These are phyloP conservation scores for Petunia axillaris DNA, from an alignment of 257 asterid genomes.

Conservation along the genomic window DNA sequence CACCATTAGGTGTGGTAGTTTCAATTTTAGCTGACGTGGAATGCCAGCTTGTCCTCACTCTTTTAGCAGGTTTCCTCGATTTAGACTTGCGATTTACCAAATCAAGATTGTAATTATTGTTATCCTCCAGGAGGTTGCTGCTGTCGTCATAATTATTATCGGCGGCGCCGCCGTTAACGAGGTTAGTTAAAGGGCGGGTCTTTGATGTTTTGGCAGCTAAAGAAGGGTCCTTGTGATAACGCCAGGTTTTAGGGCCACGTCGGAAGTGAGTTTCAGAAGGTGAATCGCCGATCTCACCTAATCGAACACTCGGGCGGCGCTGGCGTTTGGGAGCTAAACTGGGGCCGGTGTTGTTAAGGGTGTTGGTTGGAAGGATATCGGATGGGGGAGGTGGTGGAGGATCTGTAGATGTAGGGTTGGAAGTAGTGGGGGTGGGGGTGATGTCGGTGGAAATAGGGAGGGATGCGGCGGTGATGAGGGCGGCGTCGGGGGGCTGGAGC, in stretches of 20 bases:
- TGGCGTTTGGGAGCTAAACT: constrained; percentile 80
- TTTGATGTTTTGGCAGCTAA: constrained; percentile 75
- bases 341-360: constrained; percentile 37
- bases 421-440: constrained; percentile 28
- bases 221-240: constrained; percentile 79
- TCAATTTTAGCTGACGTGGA: constrained; percentile 51
- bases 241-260: constrained; percentile 67
- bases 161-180: constrained; percentile 58
- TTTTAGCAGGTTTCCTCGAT: constrained; percentile 66
- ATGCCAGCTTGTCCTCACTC: constrained; percentile 80
- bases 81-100: constrained; percentile 63
- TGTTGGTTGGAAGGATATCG: constrained; percentile 41
- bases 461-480: constrained; percentile 44
- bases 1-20: constrained; percentile 34
- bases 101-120: constrained; percentile 33
- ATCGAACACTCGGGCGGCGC: constrained; percentile 97
- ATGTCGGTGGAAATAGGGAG: constrained; percentile 34
- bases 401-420: constrained; percentile 27
- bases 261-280: constrained; percentile 64
- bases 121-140: constrained; percentile 44
- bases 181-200: constrained; percentile 90
- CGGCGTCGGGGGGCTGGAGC: constrained; percentile 59
- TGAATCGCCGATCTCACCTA: constrained; percentile 95
- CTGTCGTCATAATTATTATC: constrained; percentile 46
- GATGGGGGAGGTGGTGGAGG: constrained; percentile 46